Percentiles rank a stretch among this genome's conserved stretches.
These are phyloP conservation scores for Posidonia australis DNA, from an alignment of 106 monocot species.

Conservation along the genomic window DNA sequence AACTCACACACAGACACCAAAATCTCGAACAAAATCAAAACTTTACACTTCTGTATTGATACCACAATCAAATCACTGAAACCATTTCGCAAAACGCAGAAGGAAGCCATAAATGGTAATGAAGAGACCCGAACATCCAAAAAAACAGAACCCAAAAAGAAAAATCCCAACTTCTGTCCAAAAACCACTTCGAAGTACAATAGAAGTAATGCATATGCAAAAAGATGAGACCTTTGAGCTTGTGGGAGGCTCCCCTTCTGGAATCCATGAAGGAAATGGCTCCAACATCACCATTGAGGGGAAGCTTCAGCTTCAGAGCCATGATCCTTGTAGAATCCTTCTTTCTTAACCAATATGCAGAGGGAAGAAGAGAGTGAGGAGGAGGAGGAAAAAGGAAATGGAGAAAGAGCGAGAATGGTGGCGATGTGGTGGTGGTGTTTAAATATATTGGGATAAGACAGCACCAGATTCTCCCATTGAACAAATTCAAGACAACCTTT, in stretches of 20 bases:
- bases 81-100: background rate
- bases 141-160: background rate
- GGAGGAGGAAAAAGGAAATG: background rate
- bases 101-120: background rate
- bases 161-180: background rate
- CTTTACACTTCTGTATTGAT: background rate
- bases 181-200: background rate
- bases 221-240: constrained; percentile 29
- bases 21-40: background rate
- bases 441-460: constrained; percentile 5
- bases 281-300: constrained; percentile 27
- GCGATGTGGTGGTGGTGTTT: constrained; percentile 1
- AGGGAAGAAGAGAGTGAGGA: background rate
- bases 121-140: background rate
- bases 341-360: background rate
- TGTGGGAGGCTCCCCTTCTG: constrained; percentile 17
- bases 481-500: no score
- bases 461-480: no score
- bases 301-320: constrained; percentile 37
- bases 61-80: background rate
- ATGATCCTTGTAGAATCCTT: background rate
- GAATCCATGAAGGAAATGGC: constrained; percentile 38
- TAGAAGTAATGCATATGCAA: background rate
- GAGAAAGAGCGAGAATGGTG: background rate
- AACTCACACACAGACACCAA: background rate